A percentile compares a stretch with the other conserved stretches of the same genome.
Conservation (phyloP, 176 grass and related monocot species). For the Elymus sibiricus region DNA sequence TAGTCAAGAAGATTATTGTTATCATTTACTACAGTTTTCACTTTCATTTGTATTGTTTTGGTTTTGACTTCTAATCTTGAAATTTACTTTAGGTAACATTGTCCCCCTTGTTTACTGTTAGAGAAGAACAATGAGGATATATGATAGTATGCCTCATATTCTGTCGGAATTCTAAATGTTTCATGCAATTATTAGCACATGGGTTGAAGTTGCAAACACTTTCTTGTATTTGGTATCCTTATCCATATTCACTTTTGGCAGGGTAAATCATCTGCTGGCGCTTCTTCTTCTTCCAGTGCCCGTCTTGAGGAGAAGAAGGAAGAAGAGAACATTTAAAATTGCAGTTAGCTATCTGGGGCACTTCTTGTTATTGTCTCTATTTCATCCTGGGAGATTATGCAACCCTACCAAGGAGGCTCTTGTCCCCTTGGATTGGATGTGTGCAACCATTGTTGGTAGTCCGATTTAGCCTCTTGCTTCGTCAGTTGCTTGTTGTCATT, state of each 20-base stretch:
- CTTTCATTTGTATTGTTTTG: background rate
- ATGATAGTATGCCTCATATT: background rate
- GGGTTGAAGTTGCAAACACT: background rate
- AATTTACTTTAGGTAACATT: background rate
- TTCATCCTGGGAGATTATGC: background rate
- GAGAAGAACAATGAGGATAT: background rate
- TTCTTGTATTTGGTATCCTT: background rate
- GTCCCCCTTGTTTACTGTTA: background rate
- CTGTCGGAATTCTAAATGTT: background rate
- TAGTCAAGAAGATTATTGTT: background rate
- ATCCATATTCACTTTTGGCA: background rate
- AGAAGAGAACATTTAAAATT: background rate
- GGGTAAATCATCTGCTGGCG: background rate
- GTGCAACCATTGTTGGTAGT: background rate
- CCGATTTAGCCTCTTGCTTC: background rate
- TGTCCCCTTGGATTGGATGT: background rate
- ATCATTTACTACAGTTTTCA: background rate
- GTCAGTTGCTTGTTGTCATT: background rate
- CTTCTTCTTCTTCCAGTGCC: background rate
- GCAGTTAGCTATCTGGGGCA: background rate
- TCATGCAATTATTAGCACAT: background rate
- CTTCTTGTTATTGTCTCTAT: background rate
- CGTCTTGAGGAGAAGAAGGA: background rate
- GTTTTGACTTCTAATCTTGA: background rate
- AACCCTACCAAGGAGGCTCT: background rate